Evolutionary conservation across 2,329 filamentous ascomycete genomes (phyloP).

Genomic region (Amphichorda felina): DNA sequence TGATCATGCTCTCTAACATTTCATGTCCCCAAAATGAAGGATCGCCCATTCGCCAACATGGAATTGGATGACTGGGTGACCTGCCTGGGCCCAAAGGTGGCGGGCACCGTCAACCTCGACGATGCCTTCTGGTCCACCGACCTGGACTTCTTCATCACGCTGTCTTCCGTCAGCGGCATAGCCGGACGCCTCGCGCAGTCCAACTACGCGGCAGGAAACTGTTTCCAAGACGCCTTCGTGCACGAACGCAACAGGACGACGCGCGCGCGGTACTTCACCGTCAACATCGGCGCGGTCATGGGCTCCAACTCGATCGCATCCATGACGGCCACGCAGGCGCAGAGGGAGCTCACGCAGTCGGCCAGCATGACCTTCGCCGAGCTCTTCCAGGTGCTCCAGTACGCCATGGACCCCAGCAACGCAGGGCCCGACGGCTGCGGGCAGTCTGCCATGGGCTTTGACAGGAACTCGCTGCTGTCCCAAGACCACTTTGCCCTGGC

Average conservation of each 20-base stretch:
- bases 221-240: constrained; percentile 20
- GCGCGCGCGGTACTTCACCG: no score
- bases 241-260: constrained; percentile 23
- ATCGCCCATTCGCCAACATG: constrained; percentile 13
- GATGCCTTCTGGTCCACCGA: constrained; percentile 9
- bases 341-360: no score
- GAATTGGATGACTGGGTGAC: constrained; percentile 11
- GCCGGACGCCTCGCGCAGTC: constrained; percentile 18
- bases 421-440: no score
- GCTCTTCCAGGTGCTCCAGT: no score
- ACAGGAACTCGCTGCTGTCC: no score
- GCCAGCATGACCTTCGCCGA: no score
- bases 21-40: constrained; percentile 9
- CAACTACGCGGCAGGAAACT: constrained; percentile 16
- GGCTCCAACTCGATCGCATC: no score
- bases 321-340: no score
- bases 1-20: constrained; percentile 20
- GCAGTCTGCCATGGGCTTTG: no score
- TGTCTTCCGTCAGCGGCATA: constrained; percentile 21
- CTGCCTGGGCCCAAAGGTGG: constrained; percentile 18
- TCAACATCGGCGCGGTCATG: no score
- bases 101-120: constrained; percentile 27
- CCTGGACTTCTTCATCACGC: constrained; percentile 29
- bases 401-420: no score
- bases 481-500: no score